phyloP scores from a whole-genome alignment of 345 rosid species.

The Sonneratia caseolaris region DNA sequence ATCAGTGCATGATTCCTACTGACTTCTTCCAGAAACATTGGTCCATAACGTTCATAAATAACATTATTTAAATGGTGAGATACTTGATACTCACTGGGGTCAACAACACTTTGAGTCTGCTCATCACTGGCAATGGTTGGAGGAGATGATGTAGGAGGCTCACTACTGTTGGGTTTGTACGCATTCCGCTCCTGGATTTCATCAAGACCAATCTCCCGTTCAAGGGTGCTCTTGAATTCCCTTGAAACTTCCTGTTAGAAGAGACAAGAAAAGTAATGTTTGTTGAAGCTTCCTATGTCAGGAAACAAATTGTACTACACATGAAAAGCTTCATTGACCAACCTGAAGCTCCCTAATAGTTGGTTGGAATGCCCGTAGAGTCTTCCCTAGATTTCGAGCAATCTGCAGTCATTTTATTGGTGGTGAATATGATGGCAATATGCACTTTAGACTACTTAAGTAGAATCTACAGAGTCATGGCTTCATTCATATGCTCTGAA shows the following conservation, averaged over 20 bases:
- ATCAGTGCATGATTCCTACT: not conserved
- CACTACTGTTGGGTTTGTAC: conserved; percentile 31
- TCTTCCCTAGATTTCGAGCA: conserved; percentile 85
- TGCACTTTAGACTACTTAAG: not conserved
- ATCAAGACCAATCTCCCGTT: conserved; percentile 80
- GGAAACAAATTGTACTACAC: not conserved
- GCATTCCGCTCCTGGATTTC: conserved; percentile 37
- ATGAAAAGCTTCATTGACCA: conserved; percentile 4
- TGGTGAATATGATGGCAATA: not conserved
- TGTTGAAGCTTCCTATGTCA: not conserved
- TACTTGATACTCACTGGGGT: conserved; percentile 43
- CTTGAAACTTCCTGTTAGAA: conserved; percentile 75
- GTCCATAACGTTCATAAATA: not conserved
- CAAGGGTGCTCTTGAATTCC: conserved; percentile 93
- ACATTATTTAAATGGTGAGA: not conserved
- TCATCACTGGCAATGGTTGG: conserved; percentile 23
- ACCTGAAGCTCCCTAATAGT: conserved; percentile 96
- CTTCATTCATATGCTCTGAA: not conserved
- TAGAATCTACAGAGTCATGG: not conserved
- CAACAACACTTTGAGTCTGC: conserved; percentile 28
- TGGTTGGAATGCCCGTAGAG: conserved; percentile 85
- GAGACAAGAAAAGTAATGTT: not conserved
- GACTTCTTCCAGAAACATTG: not conserved
- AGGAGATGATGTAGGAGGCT: conserved; percentile 24
- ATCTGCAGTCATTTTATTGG: conserved; percentile 38